Base-by-base conservation (phyloP, 306 rosid species). In the Lathyrus tuberosus region DNA sequence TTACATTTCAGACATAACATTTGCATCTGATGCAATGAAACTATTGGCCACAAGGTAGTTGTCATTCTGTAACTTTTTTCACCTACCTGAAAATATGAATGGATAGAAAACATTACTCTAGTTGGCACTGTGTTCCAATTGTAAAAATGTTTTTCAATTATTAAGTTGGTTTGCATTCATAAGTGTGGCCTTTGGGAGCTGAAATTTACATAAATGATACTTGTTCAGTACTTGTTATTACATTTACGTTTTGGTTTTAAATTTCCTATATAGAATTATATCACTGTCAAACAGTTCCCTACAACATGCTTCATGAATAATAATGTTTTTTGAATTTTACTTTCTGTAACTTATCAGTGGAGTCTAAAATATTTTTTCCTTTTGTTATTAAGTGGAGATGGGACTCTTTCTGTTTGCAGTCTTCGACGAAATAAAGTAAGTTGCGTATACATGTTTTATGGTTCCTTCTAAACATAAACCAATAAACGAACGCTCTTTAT, bases 341-440 rank as follows among this genome's bases (percentile, higher is more conserved):
- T 65, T 66, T 54, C 48, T 67, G 11, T n/a, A 69, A 12, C 65
- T 58, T 46, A 58, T 18, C 31, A 12, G 10, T 69, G 56, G 16
- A 17, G 35, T 44, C 77, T 78, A 65, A 52, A 40, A 6, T 10
- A 3, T 26, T 46, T 61, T 59, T 31, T 79, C 31, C 17, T 76
- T 81, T 61, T 31, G 47, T 76, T 78, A 53, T 83, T 8, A 44
- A 93, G 97, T 88, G 96, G 96, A 67, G 98, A 90, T 53, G 98
- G 96, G 69, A 86, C 98, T 67, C 86, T 93, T 33, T 90, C 98
- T 79, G 97, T 93, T 66, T 90, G 88, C 87, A 90, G 86, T 85
- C 91, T 93, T 71, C 83, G 97, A 42, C 80, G 86, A 78, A 90
- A 90, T 71, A 88, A 78, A 82, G 98, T 90, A 78, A 81, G 91